Evolutionary conservation across 257 asterid genomes (phyloP).

Genomic region (Agastache rugosa): DNA sequence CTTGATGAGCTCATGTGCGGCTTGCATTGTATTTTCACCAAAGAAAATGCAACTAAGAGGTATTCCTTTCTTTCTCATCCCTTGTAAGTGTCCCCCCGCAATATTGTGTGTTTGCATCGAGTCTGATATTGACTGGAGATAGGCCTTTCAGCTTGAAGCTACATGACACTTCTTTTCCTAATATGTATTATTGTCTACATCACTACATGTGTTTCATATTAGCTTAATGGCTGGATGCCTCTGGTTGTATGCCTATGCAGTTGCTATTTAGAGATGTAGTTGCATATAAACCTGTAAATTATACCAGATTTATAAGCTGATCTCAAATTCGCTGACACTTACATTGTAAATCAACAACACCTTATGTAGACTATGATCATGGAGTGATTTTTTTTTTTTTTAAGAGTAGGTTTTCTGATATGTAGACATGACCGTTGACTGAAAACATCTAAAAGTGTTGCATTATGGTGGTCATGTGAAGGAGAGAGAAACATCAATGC

Average conservation of each 20-base stretch:
- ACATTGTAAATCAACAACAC: not conserved
- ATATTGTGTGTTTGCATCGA: not conserved
- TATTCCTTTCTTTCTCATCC: slow-evolving; percentile 35
- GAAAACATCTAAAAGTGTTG: slow-evolving; percentile 1
- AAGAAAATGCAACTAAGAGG: slow-evolving; percentile 61
- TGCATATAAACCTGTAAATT: not conserved
- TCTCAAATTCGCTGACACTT: not conserved
- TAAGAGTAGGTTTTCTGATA: not conserved
- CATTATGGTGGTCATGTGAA: not conserved
- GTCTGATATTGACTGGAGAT: not conserved
- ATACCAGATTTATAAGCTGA: not conserved
- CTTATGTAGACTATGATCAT: not conserved
- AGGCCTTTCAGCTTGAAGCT: not conserved
- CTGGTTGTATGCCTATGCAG: too few relatives aligned
- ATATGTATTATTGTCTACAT: too few relatives aligned
- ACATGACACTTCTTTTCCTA: not conserved
- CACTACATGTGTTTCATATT: not conserved
- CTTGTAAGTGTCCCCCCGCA: not conserved
- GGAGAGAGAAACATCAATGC: not conserved
- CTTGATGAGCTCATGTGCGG: slow-evolving; percentile 68
- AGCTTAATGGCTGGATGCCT: not conserved
- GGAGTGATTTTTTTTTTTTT: not conserved
- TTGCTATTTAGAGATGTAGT: not conserved
- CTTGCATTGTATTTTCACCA: slow-evolving; percentile 63
- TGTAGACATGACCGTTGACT: not conserved